Conservation (phyloP, 2,329 filamentous ascomycete species). For the Fusarium virguliforme region DNA sequence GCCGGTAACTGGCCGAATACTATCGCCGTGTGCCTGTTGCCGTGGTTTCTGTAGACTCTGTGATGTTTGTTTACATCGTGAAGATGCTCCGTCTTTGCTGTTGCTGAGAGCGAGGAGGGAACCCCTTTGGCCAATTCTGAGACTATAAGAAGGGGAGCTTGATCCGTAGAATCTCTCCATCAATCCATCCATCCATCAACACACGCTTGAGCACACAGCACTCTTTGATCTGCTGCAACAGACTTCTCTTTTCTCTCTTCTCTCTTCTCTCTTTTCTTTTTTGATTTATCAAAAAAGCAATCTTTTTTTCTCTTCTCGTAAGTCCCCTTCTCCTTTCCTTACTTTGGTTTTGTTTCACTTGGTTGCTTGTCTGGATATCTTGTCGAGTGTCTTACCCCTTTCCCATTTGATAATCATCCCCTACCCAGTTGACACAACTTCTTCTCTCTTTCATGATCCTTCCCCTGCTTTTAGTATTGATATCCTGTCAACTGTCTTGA, state of each 20-base stretch:
- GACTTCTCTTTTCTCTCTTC: not conserved
- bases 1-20: not conserved
- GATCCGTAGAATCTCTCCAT: too few relatives aligned
- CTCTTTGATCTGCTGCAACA: too few relatives aligned
- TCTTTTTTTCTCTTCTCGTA: not conserved
- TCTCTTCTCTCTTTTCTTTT: too few relatives aligned
- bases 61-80: not conserved
- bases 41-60: constrained; percentile 2
- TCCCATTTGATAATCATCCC: not conserved
- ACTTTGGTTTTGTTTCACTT: not conserved
- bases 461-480: not conserved
- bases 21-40: not conserved
- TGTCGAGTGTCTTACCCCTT: not conserved
- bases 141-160: not conserved
- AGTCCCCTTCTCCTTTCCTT: not conserved
- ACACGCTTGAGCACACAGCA: too few relatives aligned
- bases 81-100: not conserved
- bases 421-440: not conserved
- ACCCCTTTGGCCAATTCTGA: too few relatives aligned
- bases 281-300: too few relatives aligned
- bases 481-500: too few relatives aligned
- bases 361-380: not conserved
- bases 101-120: not conserved
- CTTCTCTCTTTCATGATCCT: not conserved
- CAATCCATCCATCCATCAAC: too few relatives aligned